Evolutionary conservation across 2,329 filamentous ascomycete species (phyloP).

Genomic region (Fusarium coicis): DNA sequence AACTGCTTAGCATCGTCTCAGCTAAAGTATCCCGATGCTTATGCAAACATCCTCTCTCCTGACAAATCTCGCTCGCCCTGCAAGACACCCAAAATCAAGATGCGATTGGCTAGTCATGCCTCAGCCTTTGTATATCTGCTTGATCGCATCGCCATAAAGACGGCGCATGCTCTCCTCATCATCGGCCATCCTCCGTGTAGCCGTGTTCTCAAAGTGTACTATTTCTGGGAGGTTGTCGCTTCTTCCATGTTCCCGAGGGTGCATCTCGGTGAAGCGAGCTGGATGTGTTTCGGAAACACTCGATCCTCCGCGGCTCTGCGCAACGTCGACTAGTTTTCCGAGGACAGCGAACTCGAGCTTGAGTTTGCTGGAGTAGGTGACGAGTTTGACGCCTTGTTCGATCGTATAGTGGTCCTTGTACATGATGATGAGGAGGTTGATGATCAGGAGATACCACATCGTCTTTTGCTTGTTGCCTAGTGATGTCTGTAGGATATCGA

Average conservation of each 20-base stretch:
- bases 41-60: not conserved
- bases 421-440: slow-evolving; percentile 26
- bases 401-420: slow-evolving; percentile 7
- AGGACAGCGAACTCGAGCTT: slow-evolving; percentile 52
- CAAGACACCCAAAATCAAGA: not conserved
- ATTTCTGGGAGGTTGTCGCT: not conserved
- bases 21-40: not conserved
- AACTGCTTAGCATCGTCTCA: slow-evolving; percentile 15
- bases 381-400: slow-evolving; percentile 21
- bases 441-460: slow-evolving; percentile 25
- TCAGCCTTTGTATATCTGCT: slow-evolving; percentile 22
- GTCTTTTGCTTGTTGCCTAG: slow-evolving; percentile 16
- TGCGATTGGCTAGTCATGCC: not conserved
- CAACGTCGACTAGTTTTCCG: slow-evolving; percentile 51
- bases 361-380: slow-evolving; percentile 43
- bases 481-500: slow-evolving; percentile 21
- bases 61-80: slow-evolving; percentile 4
- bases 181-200: not conserved
- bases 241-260: not conserved
- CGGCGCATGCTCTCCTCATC: slow-evolving; percentile 8
- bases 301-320: slow-evolving; percentile 31
- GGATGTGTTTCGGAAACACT: not conserved
- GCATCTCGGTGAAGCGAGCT: not conserved
- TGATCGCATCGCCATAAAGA: slow-evolving; percentile 15
- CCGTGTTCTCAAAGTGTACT: not conserved